Percentiles rank a stretch among this genome's conserved stretches.
phyloP scores from a whole-genome alignment of 306 rosid genomes.

The Prosopis cineraria region DNA sequence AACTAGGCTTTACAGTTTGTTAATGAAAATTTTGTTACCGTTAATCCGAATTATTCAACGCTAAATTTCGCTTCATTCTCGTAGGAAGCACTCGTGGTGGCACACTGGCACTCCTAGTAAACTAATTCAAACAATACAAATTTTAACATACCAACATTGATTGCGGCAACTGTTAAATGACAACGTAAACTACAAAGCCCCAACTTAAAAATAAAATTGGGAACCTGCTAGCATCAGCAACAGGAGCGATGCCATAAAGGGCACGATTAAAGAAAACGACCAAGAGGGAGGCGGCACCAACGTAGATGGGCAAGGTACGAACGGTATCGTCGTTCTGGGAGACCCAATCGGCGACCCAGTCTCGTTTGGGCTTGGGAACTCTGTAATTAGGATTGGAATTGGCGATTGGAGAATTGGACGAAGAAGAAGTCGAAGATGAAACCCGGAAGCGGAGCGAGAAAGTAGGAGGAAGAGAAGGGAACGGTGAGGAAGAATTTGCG shows the following conservation, averaged over 20 bases:
- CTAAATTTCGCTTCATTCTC: neutral
- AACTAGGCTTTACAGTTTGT: neutral
- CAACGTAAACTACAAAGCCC: neutral
- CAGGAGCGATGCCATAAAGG: constrained; percentile 74
- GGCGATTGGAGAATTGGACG: constrained; percentile 31
- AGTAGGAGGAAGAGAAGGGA: constrained; percentile 19
- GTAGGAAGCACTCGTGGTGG: neutral
- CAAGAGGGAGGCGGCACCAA: constrained; percentile 62
- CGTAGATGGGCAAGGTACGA: constrained; percentile 73
- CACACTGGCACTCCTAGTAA: too few relatives aligned
- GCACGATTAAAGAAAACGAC: constrained; percentile 81
- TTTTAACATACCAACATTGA: neutral
- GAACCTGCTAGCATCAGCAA: constrained; percentile 90
- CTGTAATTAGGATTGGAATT: constrained; percentile 45
- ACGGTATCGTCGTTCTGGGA: constrained; percentile 70
- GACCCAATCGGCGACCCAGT: constrained; percentile 81
- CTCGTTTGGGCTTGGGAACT: constrained; percentile 72
- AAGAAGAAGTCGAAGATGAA: constrained; percentile 32
- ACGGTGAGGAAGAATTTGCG: constrained; percentile 18
- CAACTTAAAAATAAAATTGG: neutral
- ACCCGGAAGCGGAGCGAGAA: constrained; percentile 39
- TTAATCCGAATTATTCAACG: constrained; percentile 6
- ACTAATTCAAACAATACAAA: neutral
- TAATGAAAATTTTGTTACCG: neutral
- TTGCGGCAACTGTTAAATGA: neutral